These are phyloP conservation scores for Tuber magnatum DNA, from an alignment of 495 filamentous ascomycete species.

Conservation along the genomic window DNA sequence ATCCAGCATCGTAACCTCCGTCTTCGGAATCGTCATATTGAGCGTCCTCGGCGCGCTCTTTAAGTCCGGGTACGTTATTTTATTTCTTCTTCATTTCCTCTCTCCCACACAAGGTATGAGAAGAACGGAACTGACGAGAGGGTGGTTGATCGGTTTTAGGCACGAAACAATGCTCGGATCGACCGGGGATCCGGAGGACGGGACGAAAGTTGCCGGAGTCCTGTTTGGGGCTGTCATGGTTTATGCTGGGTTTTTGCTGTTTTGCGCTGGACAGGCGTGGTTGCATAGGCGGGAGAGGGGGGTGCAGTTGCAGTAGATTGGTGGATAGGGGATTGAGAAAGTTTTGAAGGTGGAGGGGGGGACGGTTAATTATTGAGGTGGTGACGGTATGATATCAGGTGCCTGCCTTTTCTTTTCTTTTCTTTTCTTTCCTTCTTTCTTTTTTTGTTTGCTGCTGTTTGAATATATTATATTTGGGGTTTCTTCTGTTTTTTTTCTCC, in stretches of 20 bases:
- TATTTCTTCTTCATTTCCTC: neutral
- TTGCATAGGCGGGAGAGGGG: constrained; percentile 32
- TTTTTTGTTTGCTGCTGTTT: neutral
- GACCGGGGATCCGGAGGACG: constrained; percentile 28
- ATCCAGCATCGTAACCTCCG: constrained; percentile 32
- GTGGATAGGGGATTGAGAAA: neutral
- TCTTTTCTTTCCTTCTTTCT: neutral
- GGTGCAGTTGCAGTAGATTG: constrained; percentile 24
- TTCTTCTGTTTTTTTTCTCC: too few species aligned
- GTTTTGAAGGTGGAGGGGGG: neutral
- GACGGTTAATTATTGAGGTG: neutral
- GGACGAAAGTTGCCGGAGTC: constrained; percentile 28
- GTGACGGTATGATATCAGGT: neutral
- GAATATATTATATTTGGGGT: neutral
- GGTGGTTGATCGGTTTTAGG: constrained; percentile 6
- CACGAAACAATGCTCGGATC: constrained; percentile 39
- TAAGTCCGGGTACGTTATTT: constrained; percentile 21
- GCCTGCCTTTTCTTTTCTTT: neutral
- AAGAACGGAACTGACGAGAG: neutral
- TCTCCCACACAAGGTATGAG: neutral
- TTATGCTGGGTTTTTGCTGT: constrained; percentile 37
- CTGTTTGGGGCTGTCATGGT: constrained; percentile 36
- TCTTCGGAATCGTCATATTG: constrained; percentile 38
- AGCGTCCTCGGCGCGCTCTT: constrained; percentile 29
- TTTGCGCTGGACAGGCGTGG: constrained; percentile 38